These are phyloP conservation scores for Ganoderma lingzhi DNA, from an alignment of 1,284 basidiomycete species.

Conservation along the genomic window DNA sequence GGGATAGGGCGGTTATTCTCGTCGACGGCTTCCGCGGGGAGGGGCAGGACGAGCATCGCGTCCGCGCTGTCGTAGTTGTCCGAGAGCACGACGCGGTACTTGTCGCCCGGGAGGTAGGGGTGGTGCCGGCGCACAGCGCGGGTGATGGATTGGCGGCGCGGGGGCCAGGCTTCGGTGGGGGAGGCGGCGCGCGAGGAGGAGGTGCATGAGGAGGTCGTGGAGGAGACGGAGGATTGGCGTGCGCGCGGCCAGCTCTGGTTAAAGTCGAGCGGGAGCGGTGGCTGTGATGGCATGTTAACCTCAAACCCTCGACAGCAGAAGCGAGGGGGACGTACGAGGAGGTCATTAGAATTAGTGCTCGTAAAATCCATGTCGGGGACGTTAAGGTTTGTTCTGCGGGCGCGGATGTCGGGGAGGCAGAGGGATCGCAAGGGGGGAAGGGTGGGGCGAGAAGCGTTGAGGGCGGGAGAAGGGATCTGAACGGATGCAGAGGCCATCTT, in stretches of 20 bases:
- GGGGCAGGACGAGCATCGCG: conserved; percentile 29
- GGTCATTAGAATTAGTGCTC: conserved; percentile 32
- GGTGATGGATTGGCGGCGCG: conserved; percentile 33
- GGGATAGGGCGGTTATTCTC: conserved; percentile 20
- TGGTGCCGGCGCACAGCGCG: conserved; percentile 32
- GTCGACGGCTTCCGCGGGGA: conserved; percentile 21
- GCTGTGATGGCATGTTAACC: conserved; percentile 12
- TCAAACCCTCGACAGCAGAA: background rate
- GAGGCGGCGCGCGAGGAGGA: conserved; percentile 36
- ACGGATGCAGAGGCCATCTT: conserved; percentile 40
- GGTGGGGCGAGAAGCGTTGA: conserved; percentile 50
- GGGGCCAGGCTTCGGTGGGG: conserved; percentile 25
- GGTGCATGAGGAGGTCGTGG: conserved; percentile 35
- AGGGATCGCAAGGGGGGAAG: conserved; percentile 67
- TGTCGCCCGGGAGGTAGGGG: conserved; percentile 30
- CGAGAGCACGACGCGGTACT: conserved; percentile 57
- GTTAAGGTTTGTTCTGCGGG: conserved; percentile 35
- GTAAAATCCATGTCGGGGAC: conserved; percentile 20
- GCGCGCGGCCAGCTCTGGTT: conserved; percentile 30
- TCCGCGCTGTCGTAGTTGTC: conserved; percentile 27
- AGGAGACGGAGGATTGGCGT: conserved; percentile 46
- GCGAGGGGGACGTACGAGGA: conserved; percentile 22
- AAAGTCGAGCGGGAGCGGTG: conserved; percentile 28
- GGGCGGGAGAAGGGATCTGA: conserved; percentile 27
- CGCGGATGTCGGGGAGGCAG: conserved; percentile 48